Base-by-base conservation (phyloP, 2,329 filamentous ascomycete species). In the Teratosphaeriaceae sp. region DNA sequence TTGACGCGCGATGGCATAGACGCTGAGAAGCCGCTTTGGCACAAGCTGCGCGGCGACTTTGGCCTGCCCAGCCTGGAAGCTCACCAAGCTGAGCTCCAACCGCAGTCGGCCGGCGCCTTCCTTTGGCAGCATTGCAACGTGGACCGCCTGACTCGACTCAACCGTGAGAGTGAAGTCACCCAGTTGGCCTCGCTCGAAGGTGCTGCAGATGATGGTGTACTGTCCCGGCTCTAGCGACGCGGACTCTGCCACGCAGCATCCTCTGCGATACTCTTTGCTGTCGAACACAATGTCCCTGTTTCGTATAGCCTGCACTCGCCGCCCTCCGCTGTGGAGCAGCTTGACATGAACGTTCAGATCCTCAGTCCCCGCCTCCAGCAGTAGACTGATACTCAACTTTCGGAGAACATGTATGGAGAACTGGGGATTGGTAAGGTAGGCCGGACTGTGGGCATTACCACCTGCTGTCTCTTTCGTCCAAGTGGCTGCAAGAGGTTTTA, bases 181-280 rank as follows among this genome's bases (percentile, higher is more conserved):
- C 1, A 79, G 70, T 58, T 94, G 86, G 7, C 83, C 84, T 0
- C 83, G 75, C 49, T 94, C 88, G 61, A 94, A 97, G 0, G 90
- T 94, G 2, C 88, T 95, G 60, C 85, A 90, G 5, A 96, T 84
- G 43, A 95, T 74, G 0, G 87, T 96, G 63, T 97, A 98, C 0
- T 73, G 73, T 0, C 90, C 90, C 1, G 78, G 68, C 29, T 81
- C 79, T 15, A 95, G 67, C 16, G 69, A 57, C 56, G 63, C 52
- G 5, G 77, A 67, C 48, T 85, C 78, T 2, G 84, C 81, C 23
- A 88, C 71, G 3, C 85, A 85, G 59, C 84, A 86, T 21, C 85
- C 84, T 21, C 83, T 80, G 38, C 85, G 81, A 65, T 98, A 96
- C 53, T 95, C 88, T n/a, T 86, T 86, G 24, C 87, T 94, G 43